phyloP scores from a whole-genome alignment of 768 basidiomycete species.

The Calocera viscosa region DNA sequence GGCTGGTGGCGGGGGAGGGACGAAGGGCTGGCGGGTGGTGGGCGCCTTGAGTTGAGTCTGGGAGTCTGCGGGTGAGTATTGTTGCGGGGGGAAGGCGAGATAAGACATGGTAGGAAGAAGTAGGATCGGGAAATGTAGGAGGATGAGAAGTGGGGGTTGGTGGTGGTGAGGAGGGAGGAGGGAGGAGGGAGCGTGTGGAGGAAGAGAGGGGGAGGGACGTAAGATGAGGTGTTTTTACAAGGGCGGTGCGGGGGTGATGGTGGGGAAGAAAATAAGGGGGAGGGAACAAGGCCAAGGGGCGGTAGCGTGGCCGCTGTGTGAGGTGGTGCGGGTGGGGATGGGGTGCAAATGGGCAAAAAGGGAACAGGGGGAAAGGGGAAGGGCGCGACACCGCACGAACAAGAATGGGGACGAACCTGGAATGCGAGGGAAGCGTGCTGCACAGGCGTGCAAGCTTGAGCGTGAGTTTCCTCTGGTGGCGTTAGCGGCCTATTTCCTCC shows the following conservation, averaged over 20 bases:
- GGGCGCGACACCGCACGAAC: slow-evolving; percentile 9
- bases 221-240: slow-evolving; percentile 10
- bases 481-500: no score
- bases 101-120: slow-evolving; percentile 13
- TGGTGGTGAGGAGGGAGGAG: slow-evolving; percentile 14
- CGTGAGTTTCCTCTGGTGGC: no score
- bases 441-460: slow-evolving; percentile 3
- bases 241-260: slow-evolving; percentile 15
- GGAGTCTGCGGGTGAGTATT: neutral
- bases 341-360: slow-evolving; percentile 1
- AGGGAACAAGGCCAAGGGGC: slow-evolving; percentile 15
- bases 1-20: neutral
- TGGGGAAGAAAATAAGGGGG: slow-evolving; percentile 13
- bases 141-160: slow-evolving; percentile 13
- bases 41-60: neutral
- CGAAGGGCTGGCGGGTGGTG: neutral
- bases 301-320: slow-evolving; percentile 10
- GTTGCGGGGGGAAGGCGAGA: neutral
- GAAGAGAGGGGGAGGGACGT: slow-evolving; percentile 11
- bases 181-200: slow-evolving; percentile 9
- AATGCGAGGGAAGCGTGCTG: neutral
- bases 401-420: slow-evolving; percentile 13
- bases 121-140: slow-evolving; percentile 9
- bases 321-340: slow-evolving; percentile 12
- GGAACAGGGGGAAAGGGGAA: slow-evolving; percentile 8